Conservation (phyloP, 495 filamentous ascomycete species). For the Mytilinidion resinicola region DNA sequence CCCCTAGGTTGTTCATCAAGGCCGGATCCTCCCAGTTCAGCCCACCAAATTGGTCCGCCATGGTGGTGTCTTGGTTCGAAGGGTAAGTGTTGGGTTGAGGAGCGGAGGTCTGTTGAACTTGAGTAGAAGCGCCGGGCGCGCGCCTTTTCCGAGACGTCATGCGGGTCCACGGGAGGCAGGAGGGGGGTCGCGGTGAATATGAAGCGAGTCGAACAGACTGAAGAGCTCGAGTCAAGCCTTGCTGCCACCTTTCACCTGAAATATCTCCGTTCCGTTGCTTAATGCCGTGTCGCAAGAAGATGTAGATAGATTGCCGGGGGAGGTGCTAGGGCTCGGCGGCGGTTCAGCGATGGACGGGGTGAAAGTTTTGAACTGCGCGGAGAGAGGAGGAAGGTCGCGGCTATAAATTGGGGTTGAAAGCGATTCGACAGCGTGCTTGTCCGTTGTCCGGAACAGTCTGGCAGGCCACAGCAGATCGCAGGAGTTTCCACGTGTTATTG, state of each 20-base stretch:
- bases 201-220: not conserved
- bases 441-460: constrained; percentile 17
- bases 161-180: not conserved
- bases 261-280: not conserved
- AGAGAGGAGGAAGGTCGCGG: constrained; percentile 2
- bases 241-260: not conserved
- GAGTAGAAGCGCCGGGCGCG: constrained; percentile 25
- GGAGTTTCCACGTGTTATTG: constrained; percentile 16
- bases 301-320: not conserved
- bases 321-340: not conserved
- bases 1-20: not conserved
- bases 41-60: constrained; percentile 7
- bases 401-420: constrained; percentile 5
- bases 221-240: not conserved
- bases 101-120: constrained; percentile 9
- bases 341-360: not conserved
- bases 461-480: constrained; percentile 12
- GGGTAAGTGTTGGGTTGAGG: constrained; percentile 3
- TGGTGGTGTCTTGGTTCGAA: constrained; percentile 4
- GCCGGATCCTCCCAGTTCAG: constrained; percentile 18
- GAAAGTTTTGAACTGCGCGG: not conserved
- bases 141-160: constrained; percentile 23
- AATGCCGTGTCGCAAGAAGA: not conserved
- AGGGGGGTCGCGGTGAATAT: not conserved
- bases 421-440: constrained; percentile 4